phyloP scores from a whole-genome alignment of 768 basidiomycete genomes.

The Lactarius quietus region DNA sequence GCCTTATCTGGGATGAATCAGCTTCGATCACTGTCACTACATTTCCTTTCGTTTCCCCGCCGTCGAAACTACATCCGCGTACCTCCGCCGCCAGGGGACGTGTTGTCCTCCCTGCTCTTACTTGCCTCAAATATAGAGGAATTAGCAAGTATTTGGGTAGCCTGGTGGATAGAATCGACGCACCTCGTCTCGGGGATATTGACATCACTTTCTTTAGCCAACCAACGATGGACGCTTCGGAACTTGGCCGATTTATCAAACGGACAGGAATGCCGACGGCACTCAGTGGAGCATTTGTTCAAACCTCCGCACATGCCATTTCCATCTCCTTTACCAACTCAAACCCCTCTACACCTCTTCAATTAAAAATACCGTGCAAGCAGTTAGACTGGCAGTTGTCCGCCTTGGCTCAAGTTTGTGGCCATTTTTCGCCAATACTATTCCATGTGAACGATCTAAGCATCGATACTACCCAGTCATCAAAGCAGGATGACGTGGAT shows the following conservation, averaged over 20 bases:
- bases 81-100: too few relatives aligned
- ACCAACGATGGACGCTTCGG: neutral
- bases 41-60: neutral
- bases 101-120: too few relatives aligned
- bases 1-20: neutral
- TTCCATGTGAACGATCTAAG: neutral
- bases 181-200: neutral
- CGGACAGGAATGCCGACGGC: neutral
- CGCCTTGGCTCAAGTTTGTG: neutral
- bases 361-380: neutral
- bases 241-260: neutral
- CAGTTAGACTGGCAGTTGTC: neutral
- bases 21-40: neutral
- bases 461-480: neutral
- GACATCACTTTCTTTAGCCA: neutral
- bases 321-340: neutral
- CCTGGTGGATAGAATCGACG: neutral
- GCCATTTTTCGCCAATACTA: neutral
- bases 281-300: neutral
- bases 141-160: neutral
- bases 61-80: neutral
- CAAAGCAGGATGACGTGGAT: neutral
- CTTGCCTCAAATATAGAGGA: too few relatives aligned
- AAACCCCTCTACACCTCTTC: neutral
- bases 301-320: neutral